phyloP scores from a whole-genome alignment of 352 stramenopile species.

The Phytopythium ostracodes region DNA sequence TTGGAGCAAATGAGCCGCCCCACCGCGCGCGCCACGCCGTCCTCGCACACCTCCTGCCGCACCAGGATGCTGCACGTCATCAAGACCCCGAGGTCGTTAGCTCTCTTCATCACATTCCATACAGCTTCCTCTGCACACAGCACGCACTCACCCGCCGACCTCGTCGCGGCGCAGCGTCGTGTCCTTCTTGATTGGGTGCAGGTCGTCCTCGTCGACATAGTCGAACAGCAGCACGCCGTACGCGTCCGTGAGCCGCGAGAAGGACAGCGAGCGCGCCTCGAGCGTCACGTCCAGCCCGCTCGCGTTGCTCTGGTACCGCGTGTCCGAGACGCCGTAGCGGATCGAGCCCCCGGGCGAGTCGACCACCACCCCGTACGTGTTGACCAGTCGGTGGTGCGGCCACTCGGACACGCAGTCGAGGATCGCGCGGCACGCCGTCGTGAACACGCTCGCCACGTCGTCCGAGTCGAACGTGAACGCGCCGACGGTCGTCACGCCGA shows the following conservation, averaged over 20 bases:
- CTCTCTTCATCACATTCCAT: conserved; percentile 2
- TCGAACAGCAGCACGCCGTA: conserved; percentile 29
- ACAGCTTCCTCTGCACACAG: conserved; percentile 14
- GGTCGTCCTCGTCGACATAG: conserved; percentile 29
- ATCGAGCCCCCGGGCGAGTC: conserved; percentile 20
- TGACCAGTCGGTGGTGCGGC: conserved; percentile 21
- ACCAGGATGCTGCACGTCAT: conserved; percentile 24
- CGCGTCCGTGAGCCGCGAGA: conserved; percentile 15
- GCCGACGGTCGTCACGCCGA: conserved; percentile 28
- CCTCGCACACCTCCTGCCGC: conserved; percentile 32
- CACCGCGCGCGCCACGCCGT: conserved; percentile 50
- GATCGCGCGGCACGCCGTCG: conserved; percentile 17
- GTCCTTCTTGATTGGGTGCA: conserved; percentile 14
- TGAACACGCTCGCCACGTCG: conserved; percentile 22
- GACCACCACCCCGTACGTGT: conserved; percentile 12
- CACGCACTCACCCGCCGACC: conserved; percentile 19
- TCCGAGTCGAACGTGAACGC: conserved; percentile 23
- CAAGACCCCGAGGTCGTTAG: neutral
- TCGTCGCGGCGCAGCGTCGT: conserved; percentile 19
- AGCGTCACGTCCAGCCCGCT: conserved; percentile 19
- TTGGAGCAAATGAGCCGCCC: conserved; percentile 59
- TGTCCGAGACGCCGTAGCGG: conserved; percentile 20
- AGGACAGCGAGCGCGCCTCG: conserved; percentile 25
- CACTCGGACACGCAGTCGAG: conserved; percentile 22
- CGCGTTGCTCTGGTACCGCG: conserved; percentile 19